Evolutionary conservation across 805 yeast genomes (phyloP), one percentile per base, ranked within the genome.

Genomic region (Hanseniaspora vineae): DNA sequence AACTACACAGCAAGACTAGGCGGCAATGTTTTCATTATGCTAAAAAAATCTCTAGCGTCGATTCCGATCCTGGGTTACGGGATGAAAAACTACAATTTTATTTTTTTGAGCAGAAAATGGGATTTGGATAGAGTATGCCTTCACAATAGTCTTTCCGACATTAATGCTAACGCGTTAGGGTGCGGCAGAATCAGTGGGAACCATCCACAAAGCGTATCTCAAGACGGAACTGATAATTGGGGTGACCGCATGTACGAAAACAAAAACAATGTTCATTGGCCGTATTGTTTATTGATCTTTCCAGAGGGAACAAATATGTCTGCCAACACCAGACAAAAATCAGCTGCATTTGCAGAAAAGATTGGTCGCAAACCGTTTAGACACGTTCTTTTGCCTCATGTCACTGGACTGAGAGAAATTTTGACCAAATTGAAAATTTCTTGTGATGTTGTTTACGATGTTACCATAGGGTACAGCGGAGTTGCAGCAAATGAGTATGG

Each of bases 221-320:
- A 59, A 44, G 54, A 68, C 54, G 55, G 66, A 1, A 47, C 52
- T 20, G 49, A 47, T 14, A 44, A 50, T 12, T 62, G 65, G 65
- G 51, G 53, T 33, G 48, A 47, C 6, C 42, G 44, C 6, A n/a
- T 12, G 8, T 57, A 64, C 18, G 65, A 71, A 54, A 60, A 57
- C 46, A 46, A 54, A 31, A 37, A 44, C 37, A 42, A 52, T 20
- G 35, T 49, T 8, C 51, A 58, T 6, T 73, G 77, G 76, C 81
- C 84, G 3, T 80, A 81, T 52, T 78, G 82, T 71, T 62, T 92
- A 43, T 65, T 89, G 19, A 62, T 92, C 29, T 92, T 83, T 65
- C 98, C 98, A 1, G 98, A 92, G 63, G 98, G 98, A 5, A 92
- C 98, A 0, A 92, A 87, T 50, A 66, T 84, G 47, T 80, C 92